Conservation (phyloP, 352 stramenopile genomes). For the Globisporangium radiosum region DNA sequence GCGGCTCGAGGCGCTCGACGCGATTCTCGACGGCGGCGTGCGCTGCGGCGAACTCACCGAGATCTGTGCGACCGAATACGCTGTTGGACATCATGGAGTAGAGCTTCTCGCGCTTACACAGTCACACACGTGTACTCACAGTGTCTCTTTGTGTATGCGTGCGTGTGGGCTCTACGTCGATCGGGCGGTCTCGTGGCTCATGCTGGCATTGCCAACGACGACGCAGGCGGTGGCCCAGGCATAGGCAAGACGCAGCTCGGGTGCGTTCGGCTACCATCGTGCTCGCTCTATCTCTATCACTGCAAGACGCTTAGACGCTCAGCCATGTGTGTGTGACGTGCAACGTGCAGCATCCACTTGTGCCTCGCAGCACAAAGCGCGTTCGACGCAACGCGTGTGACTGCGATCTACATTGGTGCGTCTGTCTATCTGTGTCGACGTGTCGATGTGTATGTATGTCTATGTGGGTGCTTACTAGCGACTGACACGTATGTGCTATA, state of each 20-base stretch:
- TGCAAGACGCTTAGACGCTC: too few relatives aligned
- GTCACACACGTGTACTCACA: too few relatives aligned
- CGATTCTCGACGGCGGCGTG: slow-evolving; percentile 57
- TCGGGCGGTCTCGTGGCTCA: too few relatives aligned
- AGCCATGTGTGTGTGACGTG: not conserved
- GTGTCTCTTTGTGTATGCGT: too few relatives aligned
- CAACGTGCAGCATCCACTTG: slow-evolving; percentile 44
- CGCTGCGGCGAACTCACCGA: slow-evolving; percentile 68
- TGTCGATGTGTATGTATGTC: too few relatives aligned
- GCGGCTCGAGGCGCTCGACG: slow-evolving; percentile 39
- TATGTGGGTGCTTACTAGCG: too few relatives aligned
- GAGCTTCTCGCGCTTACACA: too few relatives aligned
- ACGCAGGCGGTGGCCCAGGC: slow-evolving; percentile 50
- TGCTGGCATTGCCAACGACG: too few relatives aligned
- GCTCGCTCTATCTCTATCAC: not conserved
- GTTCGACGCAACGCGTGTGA: slow-evolving; percentile 11
- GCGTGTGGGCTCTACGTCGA: too few relatives aligned
- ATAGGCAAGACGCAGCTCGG: slow-evolving; percentile 74
- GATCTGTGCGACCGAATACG: slow-evolving; percentile 35
- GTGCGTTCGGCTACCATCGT: slow-evolving; percentile 14
- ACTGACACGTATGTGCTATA: too few relatives aligned
- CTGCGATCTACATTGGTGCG: slow-evolving; percentile 60
- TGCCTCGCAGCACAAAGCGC: slow-evolving; percentile 54
- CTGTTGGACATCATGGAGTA: too few relatives aligned
- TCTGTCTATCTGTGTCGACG: not conserved